Evolutionary conservation across 176 grass and related monocot species (phyloP), one percentile per base, ranked within the genome.

Genomic region (Echinochloa phyllopogon): DNA sequence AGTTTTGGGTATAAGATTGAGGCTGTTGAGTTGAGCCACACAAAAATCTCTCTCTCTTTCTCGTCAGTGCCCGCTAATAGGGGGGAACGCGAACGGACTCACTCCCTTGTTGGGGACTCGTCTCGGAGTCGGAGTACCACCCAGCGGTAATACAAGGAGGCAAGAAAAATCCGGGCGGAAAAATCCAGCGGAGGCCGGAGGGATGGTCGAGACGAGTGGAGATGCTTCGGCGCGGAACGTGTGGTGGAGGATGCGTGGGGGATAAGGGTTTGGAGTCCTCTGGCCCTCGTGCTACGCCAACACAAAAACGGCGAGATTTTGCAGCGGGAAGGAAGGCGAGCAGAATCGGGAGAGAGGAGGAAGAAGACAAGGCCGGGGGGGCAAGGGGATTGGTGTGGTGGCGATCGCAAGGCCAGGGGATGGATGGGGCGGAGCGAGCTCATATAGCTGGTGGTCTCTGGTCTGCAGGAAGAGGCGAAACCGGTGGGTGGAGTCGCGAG

Each of bases 201-300:
- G n/a, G n/a, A n/a, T n/a, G n/a, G n/a, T n/a, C n/a, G 51, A 23
- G 60, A 13, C 27, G 13, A 44, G 45, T 48, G 5, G 43, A 17
- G 43, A 48, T 29, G 59, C 3, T 62, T 62, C 59, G 59, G 78
- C 79, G 64, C 79, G 40, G 80, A 72, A 82, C 52, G 66, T 82
- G 80, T 82, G 80, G 80, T n/a, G 51, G 66, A 57, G 65, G 80
- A 10, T 82, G 80, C 67, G 80, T 72, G 67, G 80, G 80, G 67
- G 80, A 72, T 72, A 72, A 82, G 80, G 67, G 44, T n/a, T 41
- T 2, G 36, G 50, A 23, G 25, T 15, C 74, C 7, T 17, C 8
- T 24, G 12, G 24, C n/a, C 16, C 24, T 9, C 14, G 20, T 7
- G 21, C 21, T 21, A 21, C 56, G 56, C 56, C 56, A 10, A 9